Base-by-base conservation (phyloP, 768 basidiomycete species). In the Xerocomus brunneocitrinus region DNA sequence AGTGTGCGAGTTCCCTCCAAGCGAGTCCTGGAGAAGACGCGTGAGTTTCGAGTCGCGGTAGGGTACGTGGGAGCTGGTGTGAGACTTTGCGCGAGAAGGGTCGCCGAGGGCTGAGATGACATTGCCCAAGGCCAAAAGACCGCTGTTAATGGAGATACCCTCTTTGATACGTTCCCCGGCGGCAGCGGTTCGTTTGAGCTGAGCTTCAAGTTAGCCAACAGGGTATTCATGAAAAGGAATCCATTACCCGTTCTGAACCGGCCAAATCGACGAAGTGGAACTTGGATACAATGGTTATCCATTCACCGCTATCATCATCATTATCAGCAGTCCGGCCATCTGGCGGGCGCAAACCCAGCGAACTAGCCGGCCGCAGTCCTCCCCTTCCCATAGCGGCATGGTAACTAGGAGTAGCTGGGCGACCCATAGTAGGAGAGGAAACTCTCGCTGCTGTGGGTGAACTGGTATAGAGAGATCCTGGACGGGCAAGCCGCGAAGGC, bases 1-100 rank as follows among this genome's bases (percentile, higher is more conserved):
- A 10, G 97, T 98, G 62, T 95, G 90, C 1, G 95, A 88, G 71
- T 98, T 99, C 42, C 97, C 97, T 35, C 97, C 97, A 10, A 99
- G 81, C 9, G 93, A 95, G 69, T 98, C 95, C 85, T 69, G 68
- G 32, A 69, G 62, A 31, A 69, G 67, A 35, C 95, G 88, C 5
- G 95, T 98, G 62, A 98, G 87, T 70, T 98, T 99, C 12, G 95
- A 98, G 72, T 98, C 97, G 47, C 97, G 92, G 70, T 99, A 99
- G 10, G 97, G 97, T 53, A 99, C 79, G 72, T 99, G 93, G 16
- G 89, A 84, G 19, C 85, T 85, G 24, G 88, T 89, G 63, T 90
- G 77, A 19, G 89, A 83, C 68, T 91, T 91, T 35, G 87, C 85
- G 49, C 91, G 84, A 39, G 89, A 78, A 30, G 95, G 95, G 71